phyloP scores from a whole-genome alignment of 768 basidiomycete species.

The Tubosaeta sp. region DNA sequence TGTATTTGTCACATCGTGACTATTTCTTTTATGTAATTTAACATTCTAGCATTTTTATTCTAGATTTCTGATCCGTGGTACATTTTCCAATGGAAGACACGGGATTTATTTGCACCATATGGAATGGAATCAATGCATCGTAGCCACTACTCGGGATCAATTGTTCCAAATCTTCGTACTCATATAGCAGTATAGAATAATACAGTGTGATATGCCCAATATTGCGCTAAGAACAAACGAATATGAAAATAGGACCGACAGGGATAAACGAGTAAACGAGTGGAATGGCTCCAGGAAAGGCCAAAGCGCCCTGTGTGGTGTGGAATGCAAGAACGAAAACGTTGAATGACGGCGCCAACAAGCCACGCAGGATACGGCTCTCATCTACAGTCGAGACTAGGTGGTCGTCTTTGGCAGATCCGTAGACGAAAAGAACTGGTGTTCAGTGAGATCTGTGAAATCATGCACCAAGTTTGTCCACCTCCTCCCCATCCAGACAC shows the following conservation, averaged over 20 bases:
- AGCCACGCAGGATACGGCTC: too few species aligned
- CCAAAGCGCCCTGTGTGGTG: background rate
- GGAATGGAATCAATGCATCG: background rate
- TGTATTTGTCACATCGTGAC: background rate
- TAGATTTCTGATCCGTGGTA: background rate
- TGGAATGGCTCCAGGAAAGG: background rate
- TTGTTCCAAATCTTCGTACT: too few species aligned
- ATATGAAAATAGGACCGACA: background rate
- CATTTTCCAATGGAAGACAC: background rate
- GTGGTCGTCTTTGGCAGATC: too few species aligned
- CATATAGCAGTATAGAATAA: background rate
- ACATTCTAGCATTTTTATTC: background rate
- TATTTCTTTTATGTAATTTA: background rate
- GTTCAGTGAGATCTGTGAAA: background rate
- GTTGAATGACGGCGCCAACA: too few species aligned
- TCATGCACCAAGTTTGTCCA: background rate
- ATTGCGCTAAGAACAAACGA: too few species aligned
- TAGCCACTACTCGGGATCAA: background rate
- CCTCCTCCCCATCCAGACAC: background rate
- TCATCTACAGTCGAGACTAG: too few species aligned
- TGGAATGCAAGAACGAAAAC: too few species aligned
- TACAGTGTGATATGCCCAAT: too few species aligned
- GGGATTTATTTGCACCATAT: background rate
- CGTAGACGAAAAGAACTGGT: too few species aligned
- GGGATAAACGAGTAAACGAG: background rate